A percentile compares a stretch with the other conserved stretches of the same genome.
Conservation (phyloP, 768 basidiomycete species). For the Wakefieldia striispora region DNA sequence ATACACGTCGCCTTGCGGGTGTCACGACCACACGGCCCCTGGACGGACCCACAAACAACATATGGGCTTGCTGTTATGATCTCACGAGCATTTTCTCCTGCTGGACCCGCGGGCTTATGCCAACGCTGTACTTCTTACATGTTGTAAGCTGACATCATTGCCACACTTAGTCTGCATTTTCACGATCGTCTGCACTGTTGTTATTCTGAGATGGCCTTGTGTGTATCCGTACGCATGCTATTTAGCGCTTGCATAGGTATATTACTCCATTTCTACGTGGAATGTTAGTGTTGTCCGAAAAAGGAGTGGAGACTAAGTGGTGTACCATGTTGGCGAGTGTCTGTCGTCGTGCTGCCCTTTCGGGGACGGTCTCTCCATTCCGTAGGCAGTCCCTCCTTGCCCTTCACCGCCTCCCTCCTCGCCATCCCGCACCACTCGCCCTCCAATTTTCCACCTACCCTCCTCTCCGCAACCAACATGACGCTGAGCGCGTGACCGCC, state of each 20-base stretch:
- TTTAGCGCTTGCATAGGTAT: not conserved
- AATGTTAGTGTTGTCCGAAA: not conserved
- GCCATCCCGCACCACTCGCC: not conserved
- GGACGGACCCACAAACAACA: not conserved
- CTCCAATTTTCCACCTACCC: conserved; percentile 19
- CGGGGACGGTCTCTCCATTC: conserved; percentile 1
- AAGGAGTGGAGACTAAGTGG: not conserved
- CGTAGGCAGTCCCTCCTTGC: conserved; percentile 4
- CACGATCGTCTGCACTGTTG: not conserved
- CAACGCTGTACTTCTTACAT: conserved; percentile 20
- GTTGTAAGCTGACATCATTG: conserved; percentile 14
- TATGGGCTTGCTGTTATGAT: conserved; percentile 10
- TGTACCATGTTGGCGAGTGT: conserved; percentile 23
- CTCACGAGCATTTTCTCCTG: not conserved
- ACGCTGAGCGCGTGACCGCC: conserved; percentile 11
- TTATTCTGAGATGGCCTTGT: not conserved
- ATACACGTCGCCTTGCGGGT: not conserved
- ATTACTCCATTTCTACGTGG: not conserved
- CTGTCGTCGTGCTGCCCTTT: conserved; percentile 24
- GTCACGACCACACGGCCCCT: not conserved
- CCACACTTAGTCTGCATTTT: conserved; percentile 2
- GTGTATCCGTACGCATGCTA: conserved; percentile 3
- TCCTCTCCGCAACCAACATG: conserved; percentile 12
- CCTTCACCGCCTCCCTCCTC: conserved; percentile 3
- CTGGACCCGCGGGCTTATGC: conserved; percentile 9